phyloP scores from a whole-genome alignment of 306 rosid species.

The Prosopis cineraria region DNA sequence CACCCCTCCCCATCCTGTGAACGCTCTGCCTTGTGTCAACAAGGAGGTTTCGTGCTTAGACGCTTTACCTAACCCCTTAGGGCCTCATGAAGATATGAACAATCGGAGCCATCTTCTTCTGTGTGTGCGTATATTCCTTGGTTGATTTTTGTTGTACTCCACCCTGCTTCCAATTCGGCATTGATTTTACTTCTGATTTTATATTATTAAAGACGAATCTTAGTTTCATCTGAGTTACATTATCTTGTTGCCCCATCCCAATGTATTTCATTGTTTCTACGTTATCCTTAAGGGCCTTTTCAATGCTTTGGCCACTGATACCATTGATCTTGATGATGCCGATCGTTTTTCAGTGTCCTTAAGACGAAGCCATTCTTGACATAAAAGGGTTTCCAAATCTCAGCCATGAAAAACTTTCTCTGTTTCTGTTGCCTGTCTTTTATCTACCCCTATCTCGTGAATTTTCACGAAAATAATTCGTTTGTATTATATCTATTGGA shows the following conservation, averaged over 20 bases:
- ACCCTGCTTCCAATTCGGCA: background rate
- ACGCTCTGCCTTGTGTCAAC: background rate
- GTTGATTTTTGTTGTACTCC: background rate
- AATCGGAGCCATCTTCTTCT: background rate
- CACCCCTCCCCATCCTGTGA: background rate
- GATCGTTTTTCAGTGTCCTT: conserved; percentile 45
- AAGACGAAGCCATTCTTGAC: conserved; percentile 1
- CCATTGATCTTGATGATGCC: conserved; percentile 34
- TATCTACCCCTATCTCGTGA: background rate
- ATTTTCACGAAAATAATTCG: background rate
- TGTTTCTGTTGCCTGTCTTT: conserved; percentile 30
- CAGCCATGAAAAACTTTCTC: background rate
- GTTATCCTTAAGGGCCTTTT: background rate
- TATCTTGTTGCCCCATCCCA: background rate
- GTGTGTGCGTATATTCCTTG: background rate
- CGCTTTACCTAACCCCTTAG: background rate
- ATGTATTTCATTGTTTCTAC: conserved; percentile 9
- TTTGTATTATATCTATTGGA: background rate
- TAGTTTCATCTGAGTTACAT: background rate
- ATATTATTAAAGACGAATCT: background rate
- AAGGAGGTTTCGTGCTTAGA: no score
- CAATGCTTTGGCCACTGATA: conserved; percentile 33
- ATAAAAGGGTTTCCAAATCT: conserved; percentile 18
- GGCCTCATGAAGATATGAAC: background rate
- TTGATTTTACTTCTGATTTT: background rate